Evolutionary conservation across 169 alveolate genomes (phyloP).

Genomic region (Cryptosporidium bovis): DNA sequence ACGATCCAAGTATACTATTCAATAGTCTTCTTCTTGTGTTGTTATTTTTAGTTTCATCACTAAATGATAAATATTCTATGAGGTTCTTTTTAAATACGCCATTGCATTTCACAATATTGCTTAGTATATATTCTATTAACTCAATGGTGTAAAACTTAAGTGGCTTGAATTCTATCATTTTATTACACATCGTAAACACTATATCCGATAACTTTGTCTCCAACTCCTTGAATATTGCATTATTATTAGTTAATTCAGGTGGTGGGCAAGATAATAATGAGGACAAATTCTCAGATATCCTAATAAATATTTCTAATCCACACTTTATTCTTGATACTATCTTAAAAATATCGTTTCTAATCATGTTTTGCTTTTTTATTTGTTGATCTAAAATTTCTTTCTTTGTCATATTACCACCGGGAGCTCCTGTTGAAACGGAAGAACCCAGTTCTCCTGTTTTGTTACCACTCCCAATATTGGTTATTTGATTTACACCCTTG

Average conservation of each 20-base stretch:
- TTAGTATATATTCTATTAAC: neutral
- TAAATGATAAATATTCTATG: constrained; percentile 14
- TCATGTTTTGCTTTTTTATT: constrained; percentile 14
- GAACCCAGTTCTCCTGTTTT: too few species aligned
- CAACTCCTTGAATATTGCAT: neutral
- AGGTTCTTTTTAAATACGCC: neutral
- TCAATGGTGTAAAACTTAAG: neutral
- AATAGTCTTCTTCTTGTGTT: too few species aligned
- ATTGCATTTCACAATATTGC: neutral
- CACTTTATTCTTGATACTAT: constrained; percentile 18
- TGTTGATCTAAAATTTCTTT: constrained; percentile 22
- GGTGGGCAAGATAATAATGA: neutral
- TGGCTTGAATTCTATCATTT: constrained; percentile 35
- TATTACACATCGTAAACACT: constrained; percentile 10
- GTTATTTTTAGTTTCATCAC: neutral
- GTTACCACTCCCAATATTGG: neutral
- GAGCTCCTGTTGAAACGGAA: too few species aligned
- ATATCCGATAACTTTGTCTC: constrained; percentile 12
- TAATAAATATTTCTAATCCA: neutral
- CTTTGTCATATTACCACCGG: constrained; percentile 26
- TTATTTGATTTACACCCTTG: constrained; percentile 4
- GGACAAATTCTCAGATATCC: neutral
- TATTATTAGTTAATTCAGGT: neutral
- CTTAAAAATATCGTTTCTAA: constrained; percentile 8
- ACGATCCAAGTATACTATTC: too few species aligned